Conservation (phyloP, 2,329 filamentous ascomycete species). For the Fusarium brachygibbosum region DNA sequence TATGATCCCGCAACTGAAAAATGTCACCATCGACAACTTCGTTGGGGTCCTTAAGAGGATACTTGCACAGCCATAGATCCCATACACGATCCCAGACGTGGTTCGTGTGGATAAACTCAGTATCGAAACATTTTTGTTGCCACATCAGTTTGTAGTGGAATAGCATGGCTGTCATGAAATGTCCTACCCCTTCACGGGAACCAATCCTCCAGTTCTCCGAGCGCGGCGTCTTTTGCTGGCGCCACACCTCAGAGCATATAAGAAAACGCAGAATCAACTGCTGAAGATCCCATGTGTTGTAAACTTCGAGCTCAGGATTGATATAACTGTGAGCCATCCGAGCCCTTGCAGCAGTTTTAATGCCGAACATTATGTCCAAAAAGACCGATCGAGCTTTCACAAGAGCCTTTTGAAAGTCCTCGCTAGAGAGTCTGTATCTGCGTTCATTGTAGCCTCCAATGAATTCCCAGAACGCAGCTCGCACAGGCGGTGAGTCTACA, state of each 20-base stretch:
- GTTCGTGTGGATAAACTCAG: constrained; percentile 6
- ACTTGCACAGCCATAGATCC: constrained; percentile 50
- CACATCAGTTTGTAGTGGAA: constrained; percentile 45
- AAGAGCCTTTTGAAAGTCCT: constrained; percentile 23
- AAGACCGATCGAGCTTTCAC: constrained; percentile 24
- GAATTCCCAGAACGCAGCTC: constrained; percentile 44
- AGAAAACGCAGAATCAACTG: constrained; percentile 46
- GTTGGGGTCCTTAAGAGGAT: constrained; percentile 24
- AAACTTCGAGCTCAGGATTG: neutral
- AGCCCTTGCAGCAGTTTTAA: constrained; percentile 14
- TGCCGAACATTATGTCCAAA: constrained; percentile 38
- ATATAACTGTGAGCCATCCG: constrained; percentile 32
- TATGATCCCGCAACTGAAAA: constrained; percentile 36
- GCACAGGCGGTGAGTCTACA: constrained; percentile 46
- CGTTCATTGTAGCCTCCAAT: neutral
- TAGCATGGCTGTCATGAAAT: constrained; percentile 46
- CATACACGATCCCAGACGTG: constrained; percentile 46
- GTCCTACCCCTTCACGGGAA: constrained; percentile 17
- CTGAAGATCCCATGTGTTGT: constrained; percentile 16
- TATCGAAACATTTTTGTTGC: constrained; percentile 32
- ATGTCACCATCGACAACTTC: constrained; percentile 11
- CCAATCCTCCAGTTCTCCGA: constrained; percentile 42
- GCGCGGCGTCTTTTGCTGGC: constrained; percentile 40
- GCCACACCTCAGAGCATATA: constrained; percentile 46
- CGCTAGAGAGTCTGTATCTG: neutral